Conservation (phyloP, 768 basidiomycete genomes). For the Cantharellus anzutake region DNA sequence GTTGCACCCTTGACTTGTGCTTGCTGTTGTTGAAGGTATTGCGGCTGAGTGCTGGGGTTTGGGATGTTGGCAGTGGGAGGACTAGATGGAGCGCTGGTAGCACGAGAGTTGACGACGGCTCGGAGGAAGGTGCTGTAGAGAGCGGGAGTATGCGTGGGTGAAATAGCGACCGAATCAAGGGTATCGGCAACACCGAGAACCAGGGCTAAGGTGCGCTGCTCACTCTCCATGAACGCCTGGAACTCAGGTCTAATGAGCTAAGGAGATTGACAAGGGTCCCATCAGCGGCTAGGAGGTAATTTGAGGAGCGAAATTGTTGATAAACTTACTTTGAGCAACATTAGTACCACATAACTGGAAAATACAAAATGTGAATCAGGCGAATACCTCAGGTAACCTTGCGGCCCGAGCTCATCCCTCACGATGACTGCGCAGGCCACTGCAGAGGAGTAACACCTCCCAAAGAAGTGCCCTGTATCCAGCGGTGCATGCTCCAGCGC, state of each 20-base stretch:
- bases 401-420: slow-evolving; percentile 59
- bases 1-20: not conserved
- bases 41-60: not conserved
- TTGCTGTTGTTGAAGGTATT: not conserved
- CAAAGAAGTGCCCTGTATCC: slow-evolving; percentile 71
- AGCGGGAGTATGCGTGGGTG: slow-evolving; percentile 71
- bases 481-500: slow-evolving; percentile 62
- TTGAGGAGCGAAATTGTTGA: not conserved
- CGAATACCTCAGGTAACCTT: slow-evolving; percentile 60
- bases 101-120: slow-evolving; percentile 41
- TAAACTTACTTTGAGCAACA: slow-evolving; percentile 61
- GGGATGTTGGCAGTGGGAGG: not conserved
- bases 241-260: slow-evolving; percentile 77
- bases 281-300: not conserved
- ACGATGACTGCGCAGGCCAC: slow-evolving; percentile 51
- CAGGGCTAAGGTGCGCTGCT: slow-evolving; percentile 46
- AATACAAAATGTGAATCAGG: slow-evolving; percentile 87
- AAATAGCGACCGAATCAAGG: slow-evolving; percentile 59
- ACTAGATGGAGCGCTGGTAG: not conserved
- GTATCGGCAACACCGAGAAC: slow-evolving; percentile 68
- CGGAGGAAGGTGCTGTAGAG: slow-evolving; percentile 73
- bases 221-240: slow-evolving; percentile 51
- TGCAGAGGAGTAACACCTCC: slow-evolving; percentile 54
- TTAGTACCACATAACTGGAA: slow-evolving; percentile 82
- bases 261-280: not conserved